These are phyloP conservation scores for Ophiobolus disseminans DNA, from an alignment of 2,329 filamentous ascomycete genomes.

Conservation along the genomic window DNA sequence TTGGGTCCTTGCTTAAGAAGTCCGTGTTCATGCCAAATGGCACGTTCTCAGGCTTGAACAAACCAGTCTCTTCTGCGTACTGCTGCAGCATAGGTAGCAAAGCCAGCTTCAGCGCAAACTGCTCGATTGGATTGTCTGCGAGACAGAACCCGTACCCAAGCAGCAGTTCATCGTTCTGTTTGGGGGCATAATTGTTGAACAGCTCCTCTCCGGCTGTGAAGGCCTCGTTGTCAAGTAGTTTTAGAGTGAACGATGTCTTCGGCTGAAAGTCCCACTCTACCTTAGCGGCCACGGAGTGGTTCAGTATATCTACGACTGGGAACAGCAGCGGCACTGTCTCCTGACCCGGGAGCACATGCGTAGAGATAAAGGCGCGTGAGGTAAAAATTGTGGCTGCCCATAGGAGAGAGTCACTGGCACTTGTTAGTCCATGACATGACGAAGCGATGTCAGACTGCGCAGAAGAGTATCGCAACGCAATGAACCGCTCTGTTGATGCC, in stretches of 20 bases:
- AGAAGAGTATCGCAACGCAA: no score
- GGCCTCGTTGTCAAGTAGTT: conserved; percentile 43
- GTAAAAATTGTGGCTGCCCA: conserved; percentile 62
- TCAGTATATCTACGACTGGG: conserved; percentile 58
- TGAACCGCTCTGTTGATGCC: neutral
- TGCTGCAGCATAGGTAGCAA: conserved; percentile 46
- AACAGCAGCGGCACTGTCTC: conserved; percentile 53
- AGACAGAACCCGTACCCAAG: conserved; percentile 62
- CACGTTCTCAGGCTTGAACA: conserved; percentile 25
- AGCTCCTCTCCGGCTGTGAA: conserved; percentile 52
- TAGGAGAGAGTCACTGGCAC: conserved; percentile 53
- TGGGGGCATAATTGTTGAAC: conserved; percentile 62
- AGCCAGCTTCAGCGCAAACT: conserved; percentile 52
- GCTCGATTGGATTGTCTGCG: conserved; percentile 55
- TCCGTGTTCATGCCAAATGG: conserved; percentile 36
- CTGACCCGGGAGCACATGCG: conserved; percentile 35
- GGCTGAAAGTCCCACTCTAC: conserved; percentile 55
- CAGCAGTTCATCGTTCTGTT: conserved; percentile 60
- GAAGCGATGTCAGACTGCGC: no score
- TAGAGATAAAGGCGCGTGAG: conserved; percentile 60
- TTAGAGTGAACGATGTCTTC: conserved; percentile 48
- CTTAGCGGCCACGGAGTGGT: conserved; percentile 56
- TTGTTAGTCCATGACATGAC: conserved; percentile 26
- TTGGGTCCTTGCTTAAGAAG: conserved; percentile 27
- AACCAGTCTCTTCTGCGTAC: conserved; percentile 22